Base-by-base conservation (phyloP, 2,329 filamentous ascomycete genomes). In the Aspergillus viridinutans region DNA sequence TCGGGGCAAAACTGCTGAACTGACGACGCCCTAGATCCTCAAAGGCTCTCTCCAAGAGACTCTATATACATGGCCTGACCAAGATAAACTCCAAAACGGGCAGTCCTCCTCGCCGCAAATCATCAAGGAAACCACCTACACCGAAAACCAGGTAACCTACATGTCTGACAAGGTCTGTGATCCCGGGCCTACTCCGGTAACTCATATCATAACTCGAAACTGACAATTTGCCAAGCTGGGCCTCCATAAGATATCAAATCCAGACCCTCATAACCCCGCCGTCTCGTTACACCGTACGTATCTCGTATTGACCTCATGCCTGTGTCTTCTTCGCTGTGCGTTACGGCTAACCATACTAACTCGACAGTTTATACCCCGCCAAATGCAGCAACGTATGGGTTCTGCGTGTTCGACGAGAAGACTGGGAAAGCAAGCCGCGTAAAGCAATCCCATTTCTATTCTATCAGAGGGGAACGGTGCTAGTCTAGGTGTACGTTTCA, bases 331-430 rank as follows among this genome's bases (percentile, higher is more conserved):
- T 17, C 32, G 14, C 32, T 38, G 32, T 38, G 14, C 14, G 14
- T 4, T 35, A 7, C 32, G 32, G 32, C 32, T 38, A 17, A 52
- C 23, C 26, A n/a, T n/a, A 25, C 9, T 43, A 14, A 32, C 29
- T 42, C 5, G 9, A 47, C 58, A 82, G 80, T 95, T 58, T 94
- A 94, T 70, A 93, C 90, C 14, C 92, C 92, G 38, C 92, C 92
- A 3, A 95, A 96, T 67, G 92, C 93, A 40, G 90, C 90, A 40
- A 88, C 84, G 58, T 84, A 85, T 58, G 92, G 92, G 25, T 96
- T 90, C 73, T 83, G 90, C 67, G 85, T 93, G 69, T 97, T 93
- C 72, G 84, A 93, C 67, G 83, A 87, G 61, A 80, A 81, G 64
- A 95, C 90, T 3, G 90, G 92, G 53, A 86, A 86, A 73, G 85